Base-by-base conservation (phyloP, 1,284 basidiomycete species). In the Apiotrichum akiyoshidainum region DNA sequence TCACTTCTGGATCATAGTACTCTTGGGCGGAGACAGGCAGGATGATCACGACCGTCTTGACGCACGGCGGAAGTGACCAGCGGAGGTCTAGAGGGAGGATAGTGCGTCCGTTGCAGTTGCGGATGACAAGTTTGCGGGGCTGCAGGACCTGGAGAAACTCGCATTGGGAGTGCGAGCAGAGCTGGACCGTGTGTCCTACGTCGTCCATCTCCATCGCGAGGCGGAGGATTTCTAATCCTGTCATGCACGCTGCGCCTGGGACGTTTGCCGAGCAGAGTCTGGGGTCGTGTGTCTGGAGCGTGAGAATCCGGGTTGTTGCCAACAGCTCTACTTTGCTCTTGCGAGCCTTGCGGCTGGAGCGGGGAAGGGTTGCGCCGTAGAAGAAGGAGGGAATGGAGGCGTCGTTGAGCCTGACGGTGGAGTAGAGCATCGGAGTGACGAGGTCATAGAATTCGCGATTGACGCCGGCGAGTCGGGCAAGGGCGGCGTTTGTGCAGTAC, bases 271-370 rank as follows among this genome's bases (percentile, higher is more conserved):
- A 10, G 22, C 48, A 50, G 34, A 12, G n/a, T 1, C 10, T 6
- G 4, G 35, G 35, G 19, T 35, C n/a, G 21, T 50, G 48, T 12
- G 48, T 19, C 12, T 40, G 35, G n/a, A 50, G 35, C 10, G 48
- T 50, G n/a, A 50, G 35, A 8, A 40, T 17, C 3, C 21, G 26
- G 2, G 35, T 40, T 3, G 21, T 12, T 5, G 35, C 48, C 21
- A 50, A 11, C 5, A 50, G 48, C 21, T 50, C 35, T 6, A 35
- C 19, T n/a, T 50, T 50, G 48, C 35, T 50, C 35, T 16, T 50
- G 6, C 48, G 48, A 14, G 19, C 9, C 13, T 14, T 33, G 22
- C 5, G 19, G 22, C 35, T 34, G 33, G 33, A 22, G 22, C 46
- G 14, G 9, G 17, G n/a, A 9, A 4, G n/a, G 17, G 46, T 35